Conservation (phyloP, 768 basidiomycete species). For the Tricholoma matsutake region DNA sequence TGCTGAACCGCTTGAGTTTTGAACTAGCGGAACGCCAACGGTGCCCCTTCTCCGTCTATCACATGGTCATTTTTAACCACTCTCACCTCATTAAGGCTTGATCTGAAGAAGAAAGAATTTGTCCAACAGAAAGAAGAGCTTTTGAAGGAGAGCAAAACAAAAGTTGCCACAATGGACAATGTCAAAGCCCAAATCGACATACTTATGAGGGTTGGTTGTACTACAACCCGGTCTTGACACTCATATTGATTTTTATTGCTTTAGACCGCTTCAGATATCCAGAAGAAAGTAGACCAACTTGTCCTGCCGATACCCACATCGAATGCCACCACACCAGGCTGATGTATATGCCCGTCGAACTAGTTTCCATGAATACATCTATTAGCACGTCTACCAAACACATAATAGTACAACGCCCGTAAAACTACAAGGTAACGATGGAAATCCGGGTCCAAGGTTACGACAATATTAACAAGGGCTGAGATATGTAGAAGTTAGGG, state of each 20-base stretch:
- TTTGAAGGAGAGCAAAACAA: slow-evolving; percentile 75
- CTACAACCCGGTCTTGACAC: slow-evolving; percentile 3
- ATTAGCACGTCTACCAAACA: slow-evolving; percentile 10
- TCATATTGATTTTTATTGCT: slow-evolving; percentile 12
- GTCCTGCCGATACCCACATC: slow-evolving; percentile 41
- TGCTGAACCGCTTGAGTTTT: slow-evolving; percentile 84
- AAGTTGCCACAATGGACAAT: slow-evolving; percentile 67
- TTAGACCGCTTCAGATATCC: slow-evolving; percentile 67
- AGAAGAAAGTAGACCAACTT: slow-evolving; percentile 73
- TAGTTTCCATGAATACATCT: neutral
- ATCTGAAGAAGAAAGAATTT: slow-evolving; percentile 68
- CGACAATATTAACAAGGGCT: slow-evolving; percentile 7
- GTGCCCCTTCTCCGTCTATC: slow-evolving; percentile 37
- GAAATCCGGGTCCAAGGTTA: slow-evolving; percentile 11
- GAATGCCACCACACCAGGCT: slow-evolving; percentile 13
- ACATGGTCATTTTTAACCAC: slow-evolving; percentile 2
- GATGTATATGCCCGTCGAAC: neutral
- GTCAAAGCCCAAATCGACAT: slow-evolving; percentile 77
- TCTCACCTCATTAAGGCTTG: slow-evolving; percentile 48
- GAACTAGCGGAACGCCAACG: slow-evolving; percentile 87
- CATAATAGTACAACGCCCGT: slow-evolving; percentile 15
- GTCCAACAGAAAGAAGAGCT: slow-evolving; percentile 71
- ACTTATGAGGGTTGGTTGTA: slow-evolving; percentile 59
- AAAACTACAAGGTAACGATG: slow-evolving; percentile 17
- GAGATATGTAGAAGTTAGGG: slow-evolving; percentile 6